Evolutionary conservation across 1,284 basidiomycete genomes (phyloP).

Genomic region (Leucoagaricus sp.): DNA sequence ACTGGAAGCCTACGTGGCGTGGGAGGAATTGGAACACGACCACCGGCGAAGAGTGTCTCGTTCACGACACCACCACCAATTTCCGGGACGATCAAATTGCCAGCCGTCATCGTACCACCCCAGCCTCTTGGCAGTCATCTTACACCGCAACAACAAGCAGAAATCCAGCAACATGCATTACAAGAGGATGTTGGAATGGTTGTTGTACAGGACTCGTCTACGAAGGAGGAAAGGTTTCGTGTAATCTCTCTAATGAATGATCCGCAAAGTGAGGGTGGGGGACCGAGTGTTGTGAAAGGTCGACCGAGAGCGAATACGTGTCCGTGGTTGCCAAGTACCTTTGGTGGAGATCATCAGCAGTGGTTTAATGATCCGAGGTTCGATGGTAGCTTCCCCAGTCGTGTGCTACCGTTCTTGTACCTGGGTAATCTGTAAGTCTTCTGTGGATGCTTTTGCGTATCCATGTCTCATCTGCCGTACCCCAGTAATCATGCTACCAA

Average conservation of each 20-base stretch:
- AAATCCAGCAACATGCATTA: not conserved
- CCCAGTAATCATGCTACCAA: conserved; percentile 89
- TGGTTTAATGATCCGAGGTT: conserved; percentile 95
- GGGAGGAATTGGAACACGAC: conserved; percentile 25
- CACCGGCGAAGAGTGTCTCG: conserved; percentile 52
- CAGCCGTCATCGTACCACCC: not conserved
- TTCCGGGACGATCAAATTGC: not conserved
- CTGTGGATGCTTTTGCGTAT: conserved; percentile 13
- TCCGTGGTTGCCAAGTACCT: conserved; percentile 61
- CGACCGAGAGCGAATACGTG: conserved; percentile 72
- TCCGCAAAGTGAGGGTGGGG: not conserved
- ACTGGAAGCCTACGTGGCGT: conserved; percentile 1
- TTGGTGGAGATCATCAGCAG: conserved; percentile 66
- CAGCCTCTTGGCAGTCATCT: not conserved
- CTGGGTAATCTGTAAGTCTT: conserved; percentile 85
- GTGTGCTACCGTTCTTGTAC: conserved; percentile 93
- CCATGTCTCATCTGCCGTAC: not conserved
- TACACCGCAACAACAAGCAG: not conserved
- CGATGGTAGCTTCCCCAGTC: conserved; percentile 94
- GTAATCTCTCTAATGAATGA: conserved; percentile 1
- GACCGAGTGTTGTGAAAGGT: conserved; percentile 29
- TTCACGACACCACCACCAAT: conserved; percentile 39
- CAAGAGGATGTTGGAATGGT: conserved; percentile 1
- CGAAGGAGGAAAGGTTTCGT: conserved; percentile 5
- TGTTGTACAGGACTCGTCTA: not conserved